These are phyloP conservation scores for Phytophthora gonapodyides DNA, from an alignment of 352 stramenopile genomes.

Conservation along the genomic window DNA sequence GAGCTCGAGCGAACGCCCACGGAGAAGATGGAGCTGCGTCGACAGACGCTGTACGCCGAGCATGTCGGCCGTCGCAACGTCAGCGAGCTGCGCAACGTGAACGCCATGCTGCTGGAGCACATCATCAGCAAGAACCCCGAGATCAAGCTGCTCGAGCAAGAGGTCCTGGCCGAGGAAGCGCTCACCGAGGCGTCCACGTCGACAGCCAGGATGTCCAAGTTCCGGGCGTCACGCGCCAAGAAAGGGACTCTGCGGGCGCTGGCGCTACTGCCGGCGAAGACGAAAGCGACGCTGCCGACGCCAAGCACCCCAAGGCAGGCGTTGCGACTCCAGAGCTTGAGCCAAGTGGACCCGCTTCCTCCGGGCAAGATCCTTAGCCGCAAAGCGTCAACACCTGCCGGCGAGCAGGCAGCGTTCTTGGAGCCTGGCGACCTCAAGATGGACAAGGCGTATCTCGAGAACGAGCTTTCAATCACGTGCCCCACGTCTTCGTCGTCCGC, in stretches of 20 bases:
- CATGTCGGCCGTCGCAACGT: conserved; percentile 56
- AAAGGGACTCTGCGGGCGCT: conserved; percentile 4
- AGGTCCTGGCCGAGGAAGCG: conserved; percentile 15
- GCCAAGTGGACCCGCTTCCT: conserved; percentile 43
- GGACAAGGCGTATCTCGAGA: conserved; percentile 64
- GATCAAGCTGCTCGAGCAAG: conserved; percentile 45
- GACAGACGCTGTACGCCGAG: conserved; percentile 50
- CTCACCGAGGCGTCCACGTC: background rate
- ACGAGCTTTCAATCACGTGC: conserved; percentile 54
- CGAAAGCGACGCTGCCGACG: background rate
- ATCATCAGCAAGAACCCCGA: conserved; percentile 70
- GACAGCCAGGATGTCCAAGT: conserved; percentile 9
- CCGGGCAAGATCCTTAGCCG: conserved; percentile 42
- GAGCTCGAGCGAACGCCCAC: conserved; percentile 56
- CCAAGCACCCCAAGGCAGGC: conserved; percentile 13
- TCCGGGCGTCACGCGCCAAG: conserved; percentile 14
- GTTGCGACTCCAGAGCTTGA: conserved; percentile 55
- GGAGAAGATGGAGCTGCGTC: conserved; percentile 44
- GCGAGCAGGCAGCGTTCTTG: conserved; percentile 36
- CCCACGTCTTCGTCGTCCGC: conserved; percentile 22
- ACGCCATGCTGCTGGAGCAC: conserved; percentile 64
- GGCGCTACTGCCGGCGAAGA: conserved; percentile 9
- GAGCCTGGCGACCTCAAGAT: conserved; percentile 55
- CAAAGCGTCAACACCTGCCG: conserved; percentile 21
- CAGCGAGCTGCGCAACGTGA: conserved; percentile 52